phyloP scores from a whole-genome alignment of 2,329 filamentous ascomycete species.

The Didymella pinodella region DNA sequence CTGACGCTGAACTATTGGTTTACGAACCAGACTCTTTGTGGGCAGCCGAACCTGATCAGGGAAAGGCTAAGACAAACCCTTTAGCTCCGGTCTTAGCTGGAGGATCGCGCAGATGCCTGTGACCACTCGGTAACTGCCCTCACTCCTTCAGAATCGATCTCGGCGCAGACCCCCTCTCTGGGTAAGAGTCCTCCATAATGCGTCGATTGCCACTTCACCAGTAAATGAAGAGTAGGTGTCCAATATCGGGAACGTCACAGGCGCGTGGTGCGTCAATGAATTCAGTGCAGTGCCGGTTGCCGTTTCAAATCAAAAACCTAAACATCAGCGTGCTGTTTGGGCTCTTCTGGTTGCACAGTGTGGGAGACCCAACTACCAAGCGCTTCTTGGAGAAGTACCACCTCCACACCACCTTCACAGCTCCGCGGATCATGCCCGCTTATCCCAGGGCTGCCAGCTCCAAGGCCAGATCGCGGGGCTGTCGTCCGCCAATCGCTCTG shows the following conservation, averaged over 20 bases:
- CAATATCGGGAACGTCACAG: background rate
- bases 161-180: conserved; percentile 2
- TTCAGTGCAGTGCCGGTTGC: background rate
- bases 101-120: conserved; percentile 18
- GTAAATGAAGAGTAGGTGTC: background rate
- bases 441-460: conserved; percentile 9
- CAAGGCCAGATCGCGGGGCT: background rate
- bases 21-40: background rate
- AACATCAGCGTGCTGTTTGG: conserved; percentile 1
- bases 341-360: conserved; percentile 4
- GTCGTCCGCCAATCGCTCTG: conserved; percentile 4
- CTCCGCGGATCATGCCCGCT: conserved; percentile 4
- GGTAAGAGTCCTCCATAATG: background rate
- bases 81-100: conserved; percentile 21
- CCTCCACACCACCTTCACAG: conserved; percentile 2
- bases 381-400: background rate
- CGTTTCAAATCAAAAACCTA: background rate
- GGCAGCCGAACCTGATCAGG: conserved; percentile 1
- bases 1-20: conserved; percentile 7
- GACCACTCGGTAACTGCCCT: conserved; percentile 11
- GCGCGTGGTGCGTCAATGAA: background rate
- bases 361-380: conserved; percentile 4
- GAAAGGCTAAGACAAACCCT: background rate
- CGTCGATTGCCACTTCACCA: background rate
- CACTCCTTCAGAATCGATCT: conserved; percentile 7